Base-by-base conservation (phyloP, 331 rosid genomes). In the Quercus phellos region DNA sequence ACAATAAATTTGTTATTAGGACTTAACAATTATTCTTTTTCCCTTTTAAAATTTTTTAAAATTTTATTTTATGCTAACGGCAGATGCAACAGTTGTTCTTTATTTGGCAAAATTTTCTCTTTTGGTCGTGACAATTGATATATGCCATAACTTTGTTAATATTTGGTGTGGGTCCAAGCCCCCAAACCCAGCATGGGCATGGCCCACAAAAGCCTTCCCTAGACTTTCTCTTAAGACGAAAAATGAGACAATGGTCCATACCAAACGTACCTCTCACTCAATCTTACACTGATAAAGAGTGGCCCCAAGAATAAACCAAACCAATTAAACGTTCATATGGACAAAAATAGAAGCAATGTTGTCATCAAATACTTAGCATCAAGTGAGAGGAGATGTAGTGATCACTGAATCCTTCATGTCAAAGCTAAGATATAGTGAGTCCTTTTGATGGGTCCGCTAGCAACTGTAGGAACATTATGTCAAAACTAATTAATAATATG, bases 241-340 rank as follows among this genome's bases (percentile, higher is more conserved):
- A 53, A 42, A 29, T 59, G 34, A 35, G 68, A 72, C 68, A 75
- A 75, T 54, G 4, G 61, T 34, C 67, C 56, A 55, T 77, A 63
- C 77, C 74, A 88, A 60, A 77, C 86, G 75, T 86, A 79, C 50
- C 74, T 77, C 79, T 74, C 74, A 87, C 88, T 82, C 89, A 69
- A 83, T 83, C 79, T 78, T 78, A 84, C 79, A 74, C 80, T 58
- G 72, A 79, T 46, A 70, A 54, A 54, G 59, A 2, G 78, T 58
- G 85, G 77, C 64, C 79, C 84, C 74, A 19, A 13, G 19, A 27
- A 32, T 66, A 70, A 66, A 61, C 51, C 27, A 72, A 50, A 66
- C 22, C 42, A 71, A 19, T 74, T 69, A 71, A 81, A 16, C 67
- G 14, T 6, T 59, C 32, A 22, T 35, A 43, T 64, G 69, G 75